Conservation (phyloP, 768 basidiomycete genomes). For the Pisolithus tinctorius region DNA sequence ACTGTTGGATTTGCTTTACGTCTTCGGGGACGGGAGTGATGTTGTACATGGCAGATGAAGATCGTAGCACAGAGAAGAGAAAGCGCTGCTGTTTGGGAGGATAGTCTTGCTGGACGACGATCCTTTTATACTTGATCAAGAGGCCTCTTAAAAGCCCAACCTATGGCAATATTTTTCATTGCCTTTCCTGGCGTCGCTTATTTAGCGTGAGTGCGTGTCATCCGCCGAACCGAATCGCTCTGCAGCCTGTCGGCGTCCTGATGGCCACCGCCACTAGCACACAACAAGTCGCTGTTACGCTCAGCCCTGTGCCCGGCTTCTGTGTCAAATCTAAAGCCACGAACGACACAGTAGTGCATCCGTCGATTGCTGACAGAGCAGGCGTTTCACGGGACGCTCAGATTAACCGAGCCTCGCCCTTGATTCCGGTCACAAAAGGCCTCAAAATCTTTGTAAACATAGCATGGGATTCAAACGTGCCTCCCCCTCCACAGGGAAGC, state of each 20-base stretch:
- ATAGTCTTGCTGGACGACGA: constrained; percentile 5
- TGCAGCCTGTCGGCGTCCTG: constrained; percentile 2
- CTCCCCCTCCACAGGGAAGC: constrained; percentile 56
- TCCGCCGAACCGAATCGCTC: constrained; percentile 4
- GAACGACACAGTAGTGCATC: constrained; percentile 29
- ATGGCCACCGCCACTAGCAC: constrained; percentile 7
- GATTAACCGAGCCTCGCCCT: constrained; percentile 14
- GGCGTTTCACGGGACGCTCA: neutral
- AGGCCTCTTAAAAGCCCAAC: neutral
- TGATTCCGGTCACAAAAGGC: constrained; percentile 36
- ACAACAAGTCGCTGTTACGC: constrained; percentile 21
- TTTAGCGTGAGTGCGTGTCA: neutral
- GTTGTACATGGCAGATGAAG: constrained; percentile 26
- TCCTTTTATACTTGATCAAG: constrained; percentile 24
- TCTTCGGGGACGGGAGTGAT: constrained; percentile 64
- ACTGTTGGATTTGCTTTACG: constrained; percentile 54
- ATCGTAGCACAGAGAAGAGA: neutral
- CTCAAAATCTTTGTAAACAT: constrained; percentile 72
- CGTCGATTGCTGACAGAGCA: constrained; percentile 5
- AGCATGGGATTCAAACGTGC: constrained; percentile 62
- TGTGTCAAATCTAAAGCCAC: constrained; percentile 56
- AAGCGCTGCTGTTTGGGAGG: neutral
- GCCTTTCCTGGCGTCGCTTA: constrained; percentile 2
- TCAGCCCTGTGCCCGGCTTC: constrained; percentile 62
- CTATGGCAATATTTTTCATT: neutral